Conservation (phyloP, 495 filamentous ascomycete genomes). For the Aspergillus asperescens region DNA sequence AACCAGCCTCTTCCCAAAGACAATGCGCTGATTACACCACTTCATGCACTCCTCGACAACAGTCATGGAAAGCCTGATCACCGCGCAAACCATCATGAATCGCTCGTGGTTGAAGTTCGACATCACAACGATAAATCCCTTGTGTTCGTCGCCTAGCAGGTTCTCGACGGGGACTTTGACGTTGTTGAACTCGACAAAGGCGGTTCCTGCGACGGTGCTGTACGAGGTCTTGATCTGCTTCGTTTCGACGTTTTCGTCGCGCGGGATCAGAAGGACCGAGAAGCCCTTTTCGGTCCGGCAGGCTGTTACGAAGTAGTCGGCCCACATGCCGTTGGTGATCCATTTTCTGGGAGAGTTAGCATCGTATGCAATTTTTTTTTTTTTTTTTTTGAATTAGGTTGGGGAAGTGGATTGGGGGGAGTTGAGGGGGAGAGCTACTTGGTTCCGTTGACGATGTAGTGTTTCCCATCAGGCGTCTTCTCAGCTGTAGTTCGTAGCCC, state of each 20-base stretch:
- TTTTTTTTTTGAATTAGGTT: no score
- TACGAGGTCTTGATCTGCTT: conserved; percentile 83
- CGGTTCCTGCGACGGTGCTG: conserved; percentile 71
- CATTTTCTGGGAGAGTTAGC: conserved; percentile 54
- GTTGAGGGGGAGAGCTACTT: conserved; percentile 39
- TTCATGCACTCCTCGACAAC: conserved; percentile 83
- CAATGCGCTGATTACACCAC: conserved; percentile 84
- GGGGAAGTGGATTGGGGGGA: neutral
- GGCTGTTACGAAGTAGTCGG: conserved; percentile 78
- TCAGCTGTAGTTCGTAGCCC: conserved; percentile 74
- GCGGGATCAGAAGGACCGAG: conserved; percentile 69
- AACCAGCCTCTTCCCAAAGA: conserved; percentile 75
- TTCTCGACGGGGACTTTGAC: conserved; percentile 79
- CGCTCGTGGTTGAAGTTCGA: conserved; percentile 82
- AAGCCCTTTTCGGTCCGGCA: conserved; percentile 81
- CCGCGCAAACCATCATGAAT: conserved; percentile 63
- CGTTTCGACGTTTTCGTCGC: conserved; percentile 65
- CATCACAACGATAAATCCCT: conserved; percentile 85
- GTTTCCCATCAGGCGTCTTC: conserved; percentile 76
- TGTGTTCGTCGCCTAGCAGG: conserved; percentile 77
- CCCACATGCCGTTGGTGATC: conserved; percentile 86
- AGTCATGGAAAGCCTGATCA: conserved; percentile 58
- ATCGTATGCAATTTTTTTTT: neutral
- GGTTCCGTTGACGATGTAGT: conserved; percentile 83
- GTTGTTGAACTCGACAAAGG: conserved; percentile 79